Evolutionary conservation across 805 yeast genomes (phyloP), one percentile per base, ranked within the genome.

Genomic region (Lipomyces sp.): DNA sequence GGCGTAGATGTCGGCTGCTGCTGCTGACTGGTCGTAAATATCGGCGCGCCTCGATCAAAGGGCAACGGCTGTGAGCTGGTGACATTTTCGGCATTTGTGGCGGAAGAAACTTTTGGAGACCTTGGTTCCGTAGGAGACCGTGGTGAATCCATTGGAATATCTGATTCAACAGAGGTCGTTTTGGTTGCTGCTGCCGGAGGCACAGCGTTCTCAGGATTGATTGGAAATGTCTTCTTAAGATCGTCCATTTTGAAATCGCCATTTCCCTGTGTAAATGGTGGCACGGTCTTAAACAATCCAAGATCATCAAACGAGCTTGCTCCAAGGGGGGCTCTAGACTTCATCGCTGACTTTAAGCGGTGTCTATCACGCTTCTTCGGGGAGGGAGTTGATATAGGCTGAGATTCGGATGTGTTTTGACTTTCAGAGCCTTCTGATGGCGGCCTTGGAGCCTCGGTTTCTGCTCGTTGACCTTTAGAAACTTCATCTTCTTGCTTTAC

Each of bases 171-270:
- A 7, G n/a, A 30, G 10, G 18, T 37, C 4, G 11, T 55, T 13
- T 24, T 15, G 1, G 57, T 29, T n/a, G 57, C 39, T 8, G 54
- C 10, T 33, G 32, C 32, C 24, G 24, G 24, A 30, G 57, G n/a
- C n/a, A 4, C 30, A 35, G 56, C 24, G 7, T 18, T 18, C 15
- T 35, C 54, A 33, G 50, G 10, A 48, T 59, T 42, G 8, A 55
- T 30, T 10, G 66, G 69, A 24, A 50, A 58, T 13, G 60, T 34
- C 8, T 58, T 50, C 37, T 55, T 29, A 48, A 75, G 50, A 18
- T 64, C 73, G 15, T 70, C 72, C 76, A 76, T 67, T 34, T 71
- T 67, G 64, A 76, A 76, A 55, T 74, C 71, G 35, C 77, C 76
- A 34, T 53, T 35, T 2, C 75, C 72, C 54, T 75, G 75, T 18